phyloP scores from a whole-genome alignment of 805 yeast genomes.

The Blastobotrys robertii region DNA sequence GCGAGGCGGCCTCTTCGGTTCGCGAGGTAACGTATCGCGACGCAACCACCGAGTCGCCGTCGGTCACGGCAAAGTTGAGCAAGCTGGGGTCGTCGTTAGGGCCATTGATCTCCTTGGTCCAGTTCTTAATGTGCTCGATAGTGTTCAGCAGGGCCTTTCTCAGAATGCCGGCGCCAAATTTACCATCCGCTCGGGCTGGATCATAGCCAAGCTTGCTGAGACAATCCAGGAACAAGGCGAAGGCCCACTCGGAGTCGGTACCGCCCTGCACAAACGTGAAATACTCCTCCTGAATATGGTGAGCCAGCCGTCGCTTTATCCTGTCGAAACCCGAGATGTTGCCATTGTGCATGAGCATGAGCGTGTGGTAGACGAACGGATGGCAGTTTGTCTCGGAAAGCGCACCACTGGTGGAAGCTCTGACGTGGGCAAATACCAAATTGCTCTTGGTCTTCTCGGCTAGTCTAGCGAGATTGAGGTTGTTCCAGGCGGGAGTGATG shows the following conservation, averaged over 20 bases:
- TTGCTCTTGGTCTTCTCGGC: conserved; percentile 81
- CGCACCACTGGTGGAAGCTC: conserved; percentile 95
- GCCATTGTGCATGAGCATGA: conserved; percentile 98
- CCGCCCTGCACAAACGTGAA: conserved; percentile 81
- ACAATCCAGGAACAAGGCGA: conserved; percentile 78
- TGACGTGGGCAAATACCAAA: conserved; percentile 86
- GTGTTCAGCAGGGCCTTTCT: conserved; percentile 64
- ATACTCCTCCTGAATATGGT: conserved; percentile 69
- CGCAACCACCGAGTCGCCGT: conserved; percentile 78
- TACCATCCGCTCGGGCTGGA: conserved; percentile 48
- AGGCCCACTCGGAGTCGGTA: conserved; percentile 93
- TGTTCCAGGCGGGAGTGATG: conserved; percentile 96
- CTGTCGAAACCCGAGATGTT: conserved; percentile 54
- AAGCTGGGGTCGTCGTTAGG: conserved; percentile 61
- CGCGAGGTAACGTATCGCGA: conserved; percentile 81
- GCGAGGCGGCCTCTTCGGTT: conserved; percentile 91
- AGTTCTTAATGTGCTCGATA: conserved; percentile 62
- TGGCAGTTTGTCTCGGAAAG: conserved; percentile 94
- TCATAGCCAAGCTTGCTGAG: conserved; percentile 67
- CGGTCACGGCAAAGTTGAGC: conserved; percentile 90
- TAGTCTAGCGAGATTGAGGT: conserved; percentile 73
- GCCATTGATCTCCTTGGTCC: conserved; percentile 53
- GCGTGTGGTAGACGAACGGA: conserved; percentile 78
- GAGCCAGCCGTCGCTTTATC: conserved; percentile 64
- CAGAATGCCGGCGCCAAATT: conserved; percentile 37